Conservation (phyloP, 164 flowering plant genomes). For the Vitis rotundifolia region DNA sequence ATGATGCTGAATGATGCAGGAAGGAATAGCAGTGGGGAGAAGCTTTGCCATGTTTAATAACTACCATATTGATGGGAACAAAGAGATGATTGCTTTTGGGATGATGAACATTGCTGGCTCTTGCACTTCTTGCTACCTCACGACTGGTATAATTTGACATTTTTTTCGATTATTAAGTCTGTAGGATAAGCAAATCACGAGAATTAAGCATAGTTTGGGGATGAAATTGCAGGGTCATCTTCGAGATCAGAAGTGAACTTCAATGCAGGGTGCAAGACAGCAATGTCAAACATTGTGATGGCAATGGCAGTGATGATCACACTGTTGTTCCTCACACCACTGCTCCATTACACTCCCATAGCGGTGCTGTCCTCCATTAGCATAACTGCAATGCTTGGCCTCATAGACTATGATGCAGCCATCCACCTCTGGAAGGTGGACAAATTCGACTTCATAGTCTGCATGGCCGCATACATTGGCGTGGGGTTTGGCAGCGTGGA, state of each 20-base stretch:
- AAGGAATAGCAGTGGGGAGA: slow-evolving; percentile 89
- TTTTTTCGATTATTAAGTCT: neutral
- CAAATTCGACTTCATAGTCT: slow-evolving; percentile 65
- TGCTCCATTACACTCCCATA: slow-evolving; percentile 71
- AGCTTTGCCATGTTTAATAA: slow-evolving; percentile 88
- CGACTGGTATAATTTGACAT: slow-evolving; percentile 49
- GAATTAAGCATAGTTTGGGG: too few species aligned
- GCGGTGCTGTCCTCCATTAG: slow-evolving; percentile 69
- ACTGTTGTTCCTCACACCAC: slow-evolving; percentile 54
- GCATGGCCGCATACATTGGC: slow-evolving; percentile 65
- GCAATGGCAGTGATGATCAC: slow-evolving; percentile 69
- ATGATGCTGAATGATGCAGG: slow-evolving; percentile 37
- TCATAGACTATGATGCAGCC: slow-evolving; percentile 70
- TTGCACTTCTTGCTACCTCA: slow-evolving; percentile 78
- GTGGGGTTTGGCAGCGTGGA: slow-evolving; percentile 65
- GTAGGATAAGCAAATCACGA: too few species aligned
- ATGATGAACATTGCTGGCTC: slow-evolving; percentile 89
- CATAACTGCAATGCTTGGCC: slow-evolving; percentile 72
- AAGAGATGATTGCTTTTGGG: slow-evolving; percentile 94
- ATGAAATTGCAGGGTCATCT: slow-evolving; percentile 52
- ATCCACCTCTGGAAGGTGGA: slow-evolving; percentile 66
- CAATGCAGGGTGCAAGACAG: slow-evolving; percentile 81
- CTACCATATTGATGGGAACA: slow-evolving; percentile 92
- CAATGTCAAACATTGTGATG: slow-evolving; percentile 72
- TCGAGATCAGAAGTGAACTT: slow-evolving; percentile 75